Evolutionary conservation across 768 basidiomycete genomes (phyloP).

Genomic region (Vararia minispora): DNA sequence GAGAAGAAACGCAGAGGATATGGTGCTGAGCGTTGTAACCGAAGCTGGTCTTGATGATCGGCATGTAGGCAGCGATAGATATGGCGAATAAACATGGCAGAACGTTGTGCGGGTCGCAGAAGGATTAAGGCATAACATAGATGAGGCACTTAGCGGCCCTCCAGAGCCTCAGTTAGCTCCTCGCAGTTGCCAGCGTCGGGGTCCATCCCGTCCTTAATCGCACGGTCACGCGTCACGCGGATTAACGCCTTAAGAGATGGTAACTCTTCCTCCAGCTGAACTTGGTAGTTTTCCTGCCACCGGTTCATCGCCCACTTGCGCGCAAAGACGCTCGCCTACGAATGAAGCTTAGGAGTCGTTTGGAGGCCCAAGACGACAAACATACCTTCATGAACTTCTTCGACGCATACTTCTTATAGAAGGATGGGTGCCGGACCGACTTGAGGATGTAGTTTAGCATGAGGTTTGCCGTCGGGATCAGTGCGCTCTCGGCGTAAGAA

Average conservation of each 20-base stretch:
- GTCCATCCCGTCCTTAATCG: slow-evolving; percentile 13
- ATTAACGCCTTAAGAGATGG: slow-evolving; percentile 47
- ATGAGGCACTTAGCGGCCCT: too few species aligned
- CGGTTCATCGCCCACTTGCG: slow-evolving; percentile 75
- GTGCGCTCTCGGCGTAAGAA: slow-evolving; percentile 66
- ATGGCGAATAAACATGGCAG: too few species aligned
- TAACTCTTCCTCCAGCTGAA: slow-evolving; percentile 50
- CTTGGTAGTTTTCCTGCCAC: slow-evolving; percentile 54
- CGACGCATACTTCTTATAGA: slow-evolving; percentile 82
- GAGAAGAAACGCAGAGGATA: too few species aligned
- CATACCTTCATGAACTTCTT: slow-evolving; percentile 77
- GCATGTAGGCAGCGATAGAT: too few species aligned
- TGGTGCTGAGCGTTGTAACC: too few species aligned
- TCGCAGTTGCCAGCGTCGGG: too few species aligned
- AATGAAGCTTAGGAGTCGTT: not conserved
- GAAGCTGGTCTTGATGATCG: too few species aligned
- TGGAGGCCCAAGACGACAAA: not conserved
- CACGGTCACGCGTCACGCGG: slow-evolving; percentile 22
- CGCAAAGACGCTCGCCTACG: slow-evolving; percentile 71
- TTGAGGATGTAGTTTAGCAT: slow-evolving; percentile 85
- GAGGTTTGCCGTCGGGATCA: slow-evolving; percentile 71
- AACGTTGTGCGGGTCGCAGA: too few species aligned
- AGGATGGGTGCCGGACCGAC: slow-evolving; percentile 59
- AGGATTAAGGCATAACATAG: too few species aligned
- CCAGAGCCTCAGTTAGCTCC: too few species aligned